phyloP scores from a whole-genome alignment of 2,329 filamentous ascomycete species.

The Fusarium sp. region DNA sequence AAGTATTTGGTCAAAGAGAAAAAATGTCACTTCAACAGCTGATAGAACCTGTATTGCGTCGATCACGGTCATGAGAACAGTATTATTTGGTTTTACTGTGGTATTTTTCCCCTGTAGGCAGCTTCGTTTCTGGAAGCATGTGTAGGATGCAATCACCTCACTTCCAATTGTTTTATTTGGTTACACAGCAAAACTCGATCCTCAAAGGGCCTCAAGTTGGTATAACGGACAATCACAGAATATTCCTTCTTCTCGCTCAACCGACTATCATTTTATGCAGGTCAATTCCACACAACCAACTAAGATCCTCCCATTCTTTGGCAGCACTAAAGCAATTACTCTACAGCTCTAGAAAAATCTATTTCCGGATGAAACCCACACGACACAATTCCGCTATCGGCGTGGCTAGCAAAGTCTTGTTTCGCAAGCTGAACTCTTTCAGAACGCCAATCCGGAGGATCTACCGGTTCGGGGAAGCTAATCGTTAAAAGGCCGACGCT shows the following conservation, averaged over 20 bases:
- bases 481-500: not conserved
- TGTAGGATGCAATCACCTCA: rapidly evolving
- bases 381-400: not conserved
- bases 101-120: not conserved
- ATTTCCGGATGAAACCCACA: not conserved
- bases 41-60: too few species aligned
- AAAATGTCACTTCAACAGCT: too few species aligned
- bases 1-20: rapidly evolving
- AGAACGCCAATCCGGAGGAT: conserved; percentile 3
- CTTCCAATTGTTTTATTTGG: too few species aligned
- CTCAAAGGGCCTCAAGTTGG: too few species aligned
- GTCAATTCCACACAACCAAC: too few species aligned
- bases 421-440: not conserved
- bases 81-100: not conserved
- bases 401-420: not conserved
- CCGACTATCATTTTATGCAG: too few species aligned
- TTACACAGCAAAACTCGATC: too few species aligned
- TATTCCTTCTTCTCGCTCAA: too few species aligned
- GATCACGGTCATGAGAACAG: too few species aligned
- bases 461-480: not conserved
- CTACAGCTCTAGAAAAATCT: not conserved
- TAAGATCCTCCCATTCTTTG: not conserved
- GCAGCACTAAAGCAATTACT: not conserved
- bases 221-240: too few species aligned
- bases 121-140: too few species aligned